Evolutionary conservation across 2,329 filamentous ascomycete genomes (phyloP).

Genomic region (Trichophyton verrucosum): DNA sequence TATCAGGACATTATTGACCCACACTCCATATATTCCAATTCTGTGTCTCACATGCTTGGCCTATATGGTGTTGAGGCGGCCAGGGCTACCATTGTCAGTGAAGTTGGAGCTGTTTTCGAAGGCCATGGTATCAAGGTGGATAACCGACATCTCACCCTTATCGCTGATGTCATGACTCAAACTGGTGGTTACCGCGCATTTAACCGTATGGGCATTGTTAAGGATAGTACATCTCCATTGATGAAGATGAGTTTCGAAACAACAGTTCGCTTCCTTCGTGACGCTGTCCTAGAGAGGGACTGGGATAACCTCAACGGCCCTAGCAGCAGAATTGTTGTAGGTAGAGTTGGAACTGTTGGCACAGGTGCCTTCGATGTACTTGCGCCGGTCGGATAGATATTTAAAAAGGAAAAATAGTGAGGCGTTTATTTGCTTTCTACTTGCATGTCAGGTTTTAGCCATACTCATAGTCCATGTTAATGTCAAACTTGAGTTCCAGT

Average conservation of each 20-base stretch:
- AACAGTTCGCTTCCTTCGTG: slow-evolving; percentile 82
- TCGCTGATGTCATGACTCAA: slow-evolving; percentile 96
- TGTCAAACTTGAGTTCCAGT: neutral
- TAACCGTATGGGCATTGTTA: slow-evolving; percentile 71
- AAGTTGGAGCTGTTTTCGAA: slow-evolving; percentile 74
- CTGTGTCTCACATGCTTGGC: slow-evolving; percentile 70
- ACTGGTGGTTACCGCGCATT: slow-evolving; percentile 82
- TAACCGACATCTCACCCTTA: slow-evolving; percentile 82
- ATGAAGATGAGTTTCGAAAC: slow-evolving; percentile 99
- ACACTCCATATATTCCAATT: slow-evolving; percentile 79
- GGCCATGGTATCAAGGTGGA: slow-evolving; percentile 90
- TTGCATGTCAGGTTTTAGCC: neutral
- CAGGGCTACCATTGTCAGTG: slow-evolving; percentile 71
- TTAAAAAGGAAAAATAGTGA: neutral
- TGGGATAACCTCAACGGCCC: slow-evolving; percentile 79
- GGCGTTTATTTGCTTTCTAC: neutral
- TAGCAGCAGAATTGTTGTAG: slow-evolving; percentile 77
- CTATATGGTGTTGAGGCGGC: slow-evolving; percentile 91
- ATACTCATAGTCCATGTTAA: neutral
- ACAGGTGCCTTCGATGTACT: slow-evolving; percentile 89
- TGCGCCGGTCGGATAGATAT: slow-evolving; percentile 34
- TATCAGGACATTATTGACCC: slow-evolving; percentile 78
- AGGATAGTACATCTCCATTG: slow-evolving; percentile 74
- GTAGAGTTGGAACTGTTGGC: slow-evolving; percentile 67
- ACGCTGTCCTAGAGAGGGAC: slow-evolving; percentile 81